Base-by-base conservation (phyloP, 2,329 filamentous ascomycete species). In the Leptographium procerum region DNA sequence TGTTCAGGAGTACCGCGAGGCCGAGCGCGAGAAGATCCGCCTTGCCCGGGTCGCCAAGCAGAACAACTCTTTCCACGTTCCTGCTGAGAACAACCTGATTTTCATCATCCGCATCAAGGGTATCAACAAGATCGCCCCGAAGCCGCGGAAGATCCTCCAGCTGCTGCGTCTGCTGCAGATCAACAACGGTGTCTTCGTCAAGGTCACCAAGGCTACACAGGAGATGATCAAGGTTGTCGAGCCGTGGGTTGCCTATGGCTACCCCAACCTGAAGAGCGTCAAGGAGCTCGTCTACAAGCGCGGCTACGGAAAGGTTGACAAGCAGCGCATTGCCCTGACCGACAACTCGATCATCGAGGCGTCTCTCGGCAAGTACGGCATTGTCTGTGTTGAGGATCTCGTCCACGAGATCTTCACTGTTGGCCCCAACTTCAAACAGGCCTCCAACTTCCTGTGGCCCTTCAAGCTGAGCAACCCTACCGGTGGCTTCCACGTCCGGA, bases 101-200 rank as follows among this genome's bases (percentile, higher is more conserved):
- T 99, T 99, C 77, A 86, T 99, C 70, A 81, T 97, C 78, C 92
- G 94, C 77, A 99, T 99, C 85, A 99, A 99, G 90, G 94, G 86
- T 85, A 97, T 99, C 91, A 97, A 97, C 89, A 99, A 99, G 89
- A 97, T 99, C 71, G 86, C 95, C 75, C 94, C 94, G 70, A 97
- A 99, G 89, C 95, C 95, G 78, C 91, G 94, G 84, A 99, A 99
- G 87, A 97, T 96, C 73, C 86, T 99, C 70, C 94, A 99, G 82
- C 89, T 99, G 63, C 91, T 99, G 75, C 92, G 94, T 83, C 90
- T 99, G 67, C 87, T 99, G 71, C 94, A 99, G 84, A 99, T 99
- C 88, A 99, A 99, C 89, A 97, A 96, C 78, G 94, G 92, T 78
- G 90, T 96, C 77, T 99, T 99, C 81, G 83, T 99, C 79, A 87